Conservation (phyloP, 202 grass and related monocot species). For the Carex arenaria region DNA sequence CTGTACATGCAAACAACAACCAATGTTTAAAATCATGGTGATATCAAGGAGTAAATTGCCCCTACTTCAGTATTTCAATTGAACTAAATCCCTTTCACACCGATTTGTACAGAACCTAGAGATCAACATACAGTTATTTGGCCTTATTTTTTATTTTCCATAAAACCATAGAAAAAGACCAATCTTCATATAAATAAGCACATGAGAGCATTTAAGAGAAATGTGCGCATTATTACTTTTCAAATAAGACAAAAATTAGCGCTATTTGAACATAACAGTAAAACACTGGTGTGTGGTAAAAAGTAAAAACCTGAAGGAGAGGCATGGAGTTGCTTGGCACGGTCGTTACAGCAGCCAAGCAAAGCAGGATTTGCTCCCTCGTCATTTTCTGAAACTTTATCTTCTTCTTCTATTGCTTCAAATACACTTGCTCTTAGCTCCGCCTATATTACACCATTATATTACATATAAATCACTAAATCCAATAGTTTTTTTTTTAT, state of each 20-base stretch:
- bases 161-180: conserved; percentile 1
- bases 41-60: neutral
- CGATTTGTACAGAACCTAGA: neutral
- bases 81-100: neutral
- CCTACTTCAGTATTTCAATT: neutral
- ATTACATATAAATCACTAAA: neutral
- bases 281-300: neutral
- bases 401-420: conserved; percentile 95
- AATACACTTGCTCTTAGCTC: conserved; percentile 89
- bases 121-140: neutral
- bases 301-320: conserved; percentile 70
- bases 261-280: neutral
- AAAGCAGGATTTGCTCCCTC: conserved; percentile 65
- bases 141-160: neutral
- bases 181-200: neutral
- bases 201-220: neutral
- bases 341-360: conserved; percentile 86
- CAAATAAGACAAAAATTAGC: neutral
- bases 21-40: neutral
- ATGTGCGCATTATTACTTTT: neutral
- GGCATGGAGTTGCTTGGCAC: conserved; percentile 82
- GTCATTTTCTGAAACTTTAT: conserved; percentile 55
- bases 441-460: conserved; percentile 35
- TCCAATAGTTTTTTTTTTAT: neutral
- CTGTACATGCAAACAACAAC: neutral